Conservation (phyloP, 2,329 filamentous ascomycete species). For the Metarhizium rileyi region DNA sequence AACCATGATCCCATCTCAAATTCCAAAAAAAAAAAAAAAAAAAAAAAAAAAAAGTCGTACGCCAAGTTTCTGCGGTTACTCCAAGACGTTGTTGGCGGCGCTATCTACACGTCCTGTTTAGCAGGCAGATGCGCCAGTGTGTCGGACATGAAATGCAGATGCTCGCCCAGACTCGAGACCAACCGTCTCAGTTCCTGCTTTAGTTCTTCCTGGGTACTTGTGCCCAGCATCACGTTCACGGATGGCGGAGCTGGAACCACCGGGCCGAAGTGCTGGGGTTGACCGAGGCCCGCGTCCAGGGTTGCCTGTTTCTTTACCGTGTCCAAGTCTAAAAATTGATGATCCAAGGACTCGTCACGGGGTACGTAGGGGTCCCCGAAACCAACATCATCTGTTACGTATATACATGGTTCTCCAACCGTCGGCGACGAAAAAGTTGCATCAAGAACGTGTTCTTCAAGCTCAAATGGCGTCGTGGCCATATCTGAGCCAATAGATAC, state of each 20-base stretch:
- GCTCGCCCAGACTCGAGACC: slow-evolving; percentile 1
- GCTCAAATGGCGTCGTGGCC: slow-evolving; percentile 46
- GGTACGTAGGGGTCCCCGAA: slow-evolving; percentile 16
- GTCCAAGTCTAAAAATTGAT: background rate
- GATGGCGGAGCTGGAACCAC: background rate
- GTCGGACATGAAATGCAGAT: background rate
- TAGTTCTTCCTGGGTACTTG: background rate
- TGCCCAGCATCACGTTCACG: background rate
- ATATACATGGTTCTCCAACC: slow-evolving; percentile 46
- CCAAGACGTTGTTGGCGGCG: background rate
- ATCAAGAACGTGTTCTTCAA: slow-evolving; percentile 51
- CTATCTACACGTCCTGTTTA: background rate
- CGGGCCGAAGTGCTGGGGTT: background rate
- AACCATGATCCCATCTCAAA: no score
- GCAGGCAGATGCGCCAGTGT: background rate
- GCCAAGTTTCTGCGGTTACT: background rate
- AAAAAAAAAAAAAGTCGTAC: no score
- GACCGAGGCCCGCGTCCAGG: no score
- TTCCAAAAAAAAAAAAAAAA: no score
- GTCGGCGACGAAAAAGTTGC: slow-evolving; percentile 29
- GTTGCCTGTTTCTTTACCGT: background rate
- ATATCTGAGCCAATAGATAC: slow-evolving; percentile 46
- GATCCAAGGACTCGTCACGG: background rate
- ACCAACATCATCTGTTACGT: slow-evolving; percentile 48
- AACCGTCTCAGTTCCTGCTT: background rate